Evolutionary conservation across 1,284 basidiomycete species (phyloP).

Genomic region (Apiotrichum gamsii): DNA sequence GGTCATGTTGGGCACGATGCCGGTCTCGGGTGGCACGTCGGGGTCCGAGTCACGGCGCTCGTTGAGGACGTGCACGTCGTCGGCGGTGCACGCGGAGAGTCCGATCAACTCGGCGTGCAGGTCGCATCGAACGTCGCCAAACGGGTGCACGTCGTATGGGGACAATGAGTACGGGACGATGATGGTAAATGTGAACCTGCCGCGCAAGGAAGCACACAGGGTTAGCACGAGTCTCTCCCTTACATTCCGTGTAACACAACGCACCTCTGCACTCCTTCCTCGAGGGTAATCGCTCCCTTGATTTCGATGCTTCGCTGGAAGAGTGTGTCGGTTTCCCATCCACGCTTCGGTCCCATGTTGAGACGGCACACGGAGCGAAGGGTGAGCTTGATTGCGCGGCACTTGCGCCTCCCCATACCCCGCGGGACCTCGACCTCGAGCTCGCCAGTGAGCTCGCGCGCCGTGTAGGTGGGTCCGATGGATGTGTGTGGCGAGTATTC

Average conservation of each 20-base stretch:
- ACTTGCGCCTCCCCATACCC: slow-evolving; percentile 19
- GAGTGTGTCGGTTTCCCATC: slow-evolving; percentile 28
- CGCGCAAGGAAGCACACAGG: no score
- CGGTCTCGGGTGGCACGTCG: not conserved
- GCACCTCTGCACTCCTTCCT: slow-evolving; percentile 27
- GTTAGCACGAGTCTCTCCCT: not conserved
- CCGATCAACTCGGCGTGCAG: slow-evolving; percentile 26
- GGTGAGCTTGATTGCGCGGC: slow-evolving; percentile 30
- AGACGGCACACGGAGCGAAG: slow-evolving; percentile 18
- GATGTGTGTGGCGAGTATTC: no score
- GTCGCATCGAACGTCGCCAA: slow-evolving; percentile 15
- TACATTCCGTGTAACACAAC: no score
- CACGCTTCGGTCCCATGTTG: slow-evolving; percentile 22
- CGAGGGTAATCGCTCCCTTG: slow-evolving; percentile 22
- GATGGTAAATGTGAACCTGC: slow-evolving; percentile 27
- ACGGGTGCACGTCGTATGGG: slow-evolving; percentile 23
- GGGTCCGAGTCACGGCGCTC: not conserved
- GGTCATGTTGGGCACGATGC: slow-evolving; percentile 12
- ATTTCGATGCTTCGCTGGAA: slow-evolving; percentile 25
- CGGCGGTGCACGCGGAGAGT: not conserved
- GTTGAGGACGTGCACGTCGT: not conserved
- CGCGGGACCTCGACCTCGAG: slow-evolving; percentile 25
- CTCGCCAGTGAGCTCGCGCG: slow-evolving; percentile 22
- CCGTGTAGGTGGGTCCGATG: not conserved
- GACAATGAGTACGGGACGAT: slow-evolving; percentile 23